Evolutionary conservation across 352 stramenopile species (phyloP).

Genomic region (Globisporangium lucens): DNA sequence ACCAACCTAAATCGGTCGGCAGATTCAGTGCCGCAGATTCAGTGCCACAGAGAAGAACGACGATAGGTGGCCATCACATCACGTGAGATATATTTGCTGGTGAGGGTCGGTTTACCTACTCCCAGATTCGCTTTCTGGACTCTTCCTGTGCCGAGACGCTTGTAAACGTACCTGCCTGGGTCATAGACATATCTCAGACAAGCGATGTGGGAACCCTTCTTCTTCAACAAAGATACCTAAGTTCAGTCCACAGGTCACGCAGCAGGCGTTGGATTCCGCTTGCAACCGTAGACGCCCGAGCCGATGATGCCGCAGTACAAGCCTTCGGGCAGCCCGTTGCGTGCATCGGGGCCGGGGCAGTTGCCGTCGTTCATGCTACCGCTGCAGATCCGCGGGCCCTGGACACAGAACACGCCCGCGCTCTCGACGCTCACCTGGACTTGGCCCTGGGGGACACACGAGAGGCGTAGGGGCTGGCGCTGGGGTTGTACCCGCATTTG

Average conservation of each 20-base stretch:
- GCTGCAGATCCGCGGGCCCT: constrained; percentile 7
- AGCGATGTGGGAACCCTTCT: neutral
- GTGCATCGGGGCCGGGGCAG: constrained; percentile 4
- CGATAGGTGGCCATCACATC: neutral
- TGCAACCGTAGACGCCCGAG: constrained; percentile 14
- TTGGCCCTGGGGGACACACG: neutral
- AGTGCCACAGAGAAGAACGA: neutral
- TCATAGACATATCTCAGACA: no score
- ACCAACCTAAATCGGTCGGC: neutral
- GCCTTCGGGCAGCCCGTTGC: neutral
- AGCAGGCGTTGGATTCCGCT: neutral
- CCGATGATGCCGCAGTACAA: constrained; percentile 12
- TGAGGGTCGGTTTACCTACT: neutral
- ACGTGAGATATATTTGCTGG: neutral
- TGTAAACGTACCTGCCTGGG: no score
- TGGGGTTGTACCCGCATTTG: neutral
- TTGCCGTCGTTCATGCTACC: constrained; percentile 5
- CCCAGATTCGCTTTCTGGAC: neutral
- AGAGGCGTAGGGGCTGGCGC: neutral
- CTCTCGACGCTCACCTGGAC: constrained; percentile 14
- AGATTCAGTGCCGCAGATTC: neutral
- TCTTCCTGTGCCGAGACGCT: neutral
- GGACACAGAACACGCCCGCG: constrained; percentile 15
- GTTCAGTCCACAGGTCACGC: neutral
- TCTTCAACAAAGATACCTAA: constrained; percentile 2